phyloP scores from a whole-genome alignment of 2,329 filamentous ascomycete species.

The Fusarium avenaceum region DNA sequence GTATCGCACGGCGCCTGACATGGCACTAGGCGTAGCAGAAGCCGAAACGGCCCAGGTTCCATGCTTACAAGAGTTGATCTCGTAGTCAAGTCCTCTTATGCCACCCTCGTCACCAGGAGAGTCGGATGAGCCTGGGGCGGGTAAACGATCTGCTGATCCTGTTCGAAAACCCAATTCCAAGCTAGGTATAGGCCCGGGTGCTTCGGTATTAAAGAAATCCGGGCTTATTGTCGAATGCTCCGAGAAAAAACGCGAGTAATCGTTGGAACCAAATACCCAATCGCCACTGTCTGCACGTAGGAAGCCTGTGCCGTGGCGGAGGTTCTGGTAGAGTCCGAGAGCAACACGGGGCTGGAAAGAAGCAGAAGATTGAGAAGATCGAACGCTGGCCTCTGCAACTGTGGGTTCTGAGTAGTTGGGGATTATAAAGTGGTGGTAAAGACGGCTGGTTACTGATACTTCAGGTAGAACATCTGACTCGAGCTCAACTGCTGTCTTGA shows the following conservation, averaged over 20 bases:
- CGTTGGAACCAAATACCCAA: constrained; percentile 51
- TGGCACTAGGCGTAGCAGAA: constrained; percentile 46
- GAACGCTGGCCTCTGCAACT: constrained; percentile 55
- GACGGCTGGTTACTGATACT: constrained; percentile 54
- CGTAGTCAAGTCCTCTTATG: constrained; percentile 55
- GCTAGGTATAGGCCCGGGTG: constrained; percentile 53
- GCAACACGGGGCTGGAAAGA: constrained; percentile 48
- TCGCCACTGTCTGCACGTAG: constrained; percentile 59
- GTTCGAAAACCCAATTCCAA: constrained; percentile 59
- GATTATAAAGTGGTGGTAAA: constrained; percentile 53
- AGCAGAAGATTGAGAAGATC: constrained; percentile 40
- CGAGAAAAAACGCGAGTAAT: constrained; percentile 53
- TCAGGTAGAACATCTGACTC: constrained; percentile 56
- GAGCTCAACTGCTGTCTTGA: constrained; percentile 45
- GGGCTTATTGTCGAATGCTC: constrained; percentile 52
- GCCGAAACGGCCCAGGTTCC: constrained; percentile 60
- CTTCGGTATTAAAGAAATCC: constrained; percentile 50
- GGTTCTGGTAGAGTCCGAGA: constrained; percentile 53
- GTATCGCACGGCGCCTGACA: constrained; percentile 55
- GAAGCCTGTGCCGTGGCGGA: constrained; percentile 55
- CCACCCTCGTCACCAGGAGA: constrained; percentile 50
- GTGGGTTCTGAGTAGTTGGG: constrained; percentile 51
- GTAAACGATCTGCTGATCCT: constrained; percentile 31
- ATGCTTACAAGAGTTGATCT: constrained; percentile 48
- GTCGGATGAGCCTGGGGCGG: constrained; percentile 27